A percentile compares a stretch with the other conserved stretches of the same genome.
Evolutionary conservation across 129 eudicot genomes (phyloP).

Genomic region (Gnaphalium uliginosum): DNA sequence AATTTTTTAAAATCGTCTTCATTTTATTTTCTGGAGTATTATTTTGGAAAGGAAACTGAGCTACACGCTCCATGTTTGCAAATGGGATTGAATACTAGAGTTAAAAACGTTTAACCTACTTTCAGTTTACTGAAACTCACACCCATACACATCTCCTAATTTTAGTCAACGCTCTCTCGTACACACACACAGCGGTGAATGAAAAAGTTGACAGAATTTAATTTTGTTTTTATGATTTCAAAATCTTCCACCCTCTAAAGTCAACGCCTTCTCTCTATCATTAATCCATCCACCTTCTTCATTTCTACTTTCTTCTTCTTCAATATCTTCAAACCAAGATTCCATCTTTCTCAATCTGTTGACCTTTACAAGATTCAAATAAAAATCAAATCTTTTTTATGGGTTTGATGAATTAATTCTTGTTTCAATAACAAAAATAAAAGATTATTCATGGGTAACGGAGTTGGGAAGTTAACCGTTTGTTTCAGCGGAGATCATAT

Average conservation of each 20-base stretch:
- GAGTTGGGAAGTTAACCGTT: conserved; percentile 62
- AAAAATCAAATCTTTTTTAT: neutral
- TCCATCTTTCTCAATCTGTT: conserved; percentile 25
- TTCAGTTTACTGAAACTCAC: conserved; percentile 20
- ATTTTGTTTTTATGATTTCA: conserved; percentile 58
- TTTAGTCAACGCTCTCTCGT: conserved; percentile 42
- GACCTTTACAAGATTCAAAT: conserved; percentile 27
- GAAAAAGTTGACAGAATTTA: conserved; percentile 31
- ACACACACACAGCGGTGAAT: conserved; percentile 23
- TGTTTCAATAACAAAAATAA: neutral
- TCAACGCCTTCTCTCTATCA: conserved; percentile 66
- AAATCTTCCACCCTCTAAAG: conserved; percentile 41
- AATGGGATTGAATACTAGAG: conserved; percentile 6
- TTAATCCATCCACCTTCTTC: conserved; percentile 35
- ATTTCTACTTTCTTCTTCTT: conserved; percentile 16
- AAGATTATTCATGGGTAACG: conserved; percentile 66
- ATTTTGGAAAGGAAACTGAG: neutral
- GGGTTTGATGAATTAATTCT: conserved; percentile 8
- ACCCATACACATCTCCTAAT: neutral
- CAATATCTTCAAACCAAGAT: conserved; percentile 35
- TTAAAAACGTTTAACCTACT: conserved; percentile 1
- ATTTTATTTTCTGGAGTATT: no score
- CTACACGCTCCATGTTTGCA: conserved; percentile 5
- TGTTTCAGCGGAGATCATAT: conserved; percentile 75
- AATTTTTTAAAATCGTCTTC: no score